These are phyloP conservation scores for Trichoderma sp. DNA, from an alignment of 2,329 filamentous ascomycete genomes.

Conservation along the genomic window DNA sequence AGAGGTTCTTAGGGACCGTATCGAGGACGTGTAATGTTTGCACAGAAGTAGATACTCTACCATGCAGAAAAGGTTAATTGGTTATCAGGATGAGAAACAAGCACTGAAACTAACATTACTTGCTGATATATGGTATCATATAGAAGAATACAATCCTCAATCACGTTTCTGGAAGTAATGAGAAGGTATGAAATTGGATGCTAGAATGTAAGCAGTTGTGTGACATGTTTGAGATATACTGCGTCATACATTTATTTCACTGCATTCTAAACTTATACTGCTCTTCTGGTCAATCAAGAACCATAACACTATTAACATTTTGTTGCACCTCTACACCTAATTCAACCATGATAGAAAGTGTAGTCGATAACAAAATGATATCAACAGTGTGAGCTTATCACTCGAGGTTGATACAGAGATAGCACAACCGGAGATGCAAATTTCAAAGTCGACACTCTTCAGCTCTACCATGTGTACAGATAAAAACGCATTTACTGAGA, in stretches of 20 bases:
- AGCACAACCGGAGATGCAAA: constrained; percentile 18
- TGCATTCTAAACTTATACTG: neutral
- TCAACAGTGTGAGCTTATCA: neutral
- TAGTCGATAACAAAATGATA: neutral
- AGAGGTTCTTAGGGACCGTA: neutral
- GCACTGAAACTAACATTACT: neutral
- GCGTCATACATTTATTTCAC: neutral
- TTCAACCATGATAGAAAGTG: neutral
- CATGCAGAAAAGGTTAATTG: neutral
- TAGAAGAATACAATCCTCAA: neutral
- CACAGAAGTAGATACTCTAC: neutral
- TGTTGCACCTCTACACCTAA: neutral
- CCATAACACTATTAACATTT: neutral
- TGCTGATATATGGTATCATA: neutral
- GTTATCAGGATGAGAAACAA: neutral
- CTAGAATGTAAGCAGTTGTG: neutral
- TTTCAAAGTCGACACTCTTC: neutral
- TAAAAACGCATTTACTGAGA: neutral
- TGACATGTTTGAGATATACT: neutral
- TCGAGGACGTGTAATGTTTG: neutral
- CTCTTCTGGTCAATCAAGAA: neutral
- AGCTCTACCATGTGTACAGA: neutral
- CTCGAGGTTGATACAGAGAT: neutral
- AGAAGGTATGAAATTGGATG: neutral
- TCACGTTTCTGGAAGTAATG: neutral